phyloP scores from a whole-genome alignment of 805 yeast genomes.

The Starmerella bombicola region DNA sequence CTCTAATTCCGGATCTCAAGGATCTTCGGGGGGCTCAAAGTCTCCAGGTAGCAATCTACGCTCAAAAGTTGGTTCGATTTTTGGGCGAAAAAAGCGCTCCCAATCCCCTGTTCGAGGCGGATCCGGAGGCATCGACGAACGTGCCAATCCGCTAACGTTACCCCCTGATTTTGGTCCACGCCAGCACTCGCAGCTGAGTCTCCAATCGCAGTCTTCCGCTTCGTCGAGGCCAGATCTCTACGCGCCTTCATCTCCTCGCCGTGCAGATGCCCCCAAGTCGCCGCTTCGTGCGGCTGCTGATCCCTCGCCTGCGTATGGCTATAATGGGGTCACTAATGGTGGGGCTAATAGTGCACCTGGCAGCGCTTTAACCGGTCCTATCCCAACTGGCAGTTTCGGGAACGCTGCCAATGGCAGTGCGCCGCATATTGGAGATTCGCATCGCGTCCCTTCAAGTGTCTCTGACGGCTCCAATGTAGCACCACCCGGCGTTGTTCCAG shows the following conservation, averaged over 20 bases:
- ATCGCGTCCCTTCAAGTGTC: background rate
- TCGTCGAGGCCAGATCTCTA: slow-evolving; percentile 8
- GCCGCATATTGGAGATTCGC: slow-evolving; percentile 12
- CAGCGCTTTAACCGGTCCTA: background rate
- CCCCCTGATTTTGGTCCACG: slow-evolving; percentile 21
- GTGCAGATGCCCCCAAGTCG: background rate
- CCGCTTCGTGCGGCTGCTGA: background rate
- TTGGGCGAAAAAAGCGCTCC: slow-evolving; percentile 24
- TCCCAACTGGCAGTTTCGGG: background rate
- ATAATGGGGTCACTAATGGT: background rate
- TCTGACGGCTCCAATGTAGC: background rate
- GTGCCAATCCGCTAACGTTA: slow-evolving; percentile 12
- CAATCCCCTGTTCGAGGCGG: slow-evolving; percentile 8
- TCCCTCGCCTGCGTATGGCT: no score
- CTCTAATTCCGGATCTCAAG: slow-evolving; percentile 1
- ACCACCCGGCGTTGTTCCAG: background rate
- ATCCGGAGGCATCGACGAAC: slow-evolving; percentile 5
- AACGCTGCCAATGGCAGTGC: background rate
- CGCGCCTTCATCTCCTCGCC: slow-evolving; percentile 9
- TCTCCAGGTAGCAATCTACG: slow-evolving; percentile 19
- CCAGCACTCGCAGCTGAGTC: slow-evolving; percentile 10
- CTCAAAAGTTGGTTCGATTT: slow-evolving; percentile 30
- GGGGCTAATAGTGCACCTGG: background rate
- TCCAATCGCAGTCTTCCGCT: slow-evolving; percentile 4
- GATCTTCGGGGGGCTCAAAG: background rate